phyloP scores from a whole-genome alignment of 2,329 filamentous ascomycete genomes.

The Microascus cirrosus region DNA sequence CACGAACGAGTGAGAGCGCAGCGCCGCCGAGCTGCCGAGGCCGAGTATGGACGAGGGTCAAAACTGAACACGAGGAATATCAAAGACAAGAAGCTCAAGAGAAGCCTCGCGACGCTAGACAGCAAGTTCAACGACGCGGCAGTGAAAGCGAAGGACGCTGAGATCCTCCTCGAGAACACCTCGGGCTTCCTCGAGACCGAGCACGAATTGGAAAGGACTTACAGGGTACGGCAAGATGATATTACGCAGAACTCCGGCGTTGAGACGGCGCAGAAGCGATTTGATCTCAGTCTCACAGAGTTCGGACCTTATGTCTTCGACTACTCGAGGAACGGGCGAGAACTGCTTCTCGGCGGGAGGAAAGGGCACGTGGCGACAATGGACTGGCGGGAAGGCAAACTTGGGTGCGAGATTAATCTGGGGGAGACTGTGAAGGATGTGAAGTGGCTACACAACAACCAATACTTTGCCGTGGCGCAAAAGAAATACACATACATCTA shows the following conservation, averaged over 20 bases:
- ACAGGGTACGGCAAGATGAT: conserved; percentile 83
- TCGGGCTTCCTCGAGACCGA: conserved; percentile 83
- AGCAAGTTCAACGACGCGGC: conserved; percentile 71
- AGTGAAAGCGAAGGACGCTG: conserved; percentile 82
- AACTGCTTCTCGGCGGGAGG: conserved; percentile 73
- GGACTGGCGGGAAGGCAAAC: conserved; percentile 88
- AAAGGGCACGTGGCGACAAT: conserved; percentile 95
- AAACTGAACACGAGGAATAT: conserved; percentile 61
- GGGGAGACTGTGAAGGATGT: conserved; percentile 83
- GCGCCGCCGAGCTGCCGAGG: conserved; percentile 52
- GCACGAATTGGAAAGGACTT: conserved; percentile 78
- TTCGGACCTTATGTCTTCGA: conserved; percentile 82
- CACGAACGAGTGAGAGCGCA: conserved; percentile 38
- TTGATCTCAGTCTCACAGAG: conserved; percentile 73
- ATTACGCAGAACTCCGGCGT: conserved; percentile 64
- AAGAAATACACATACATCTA: conserved; percentile 98
- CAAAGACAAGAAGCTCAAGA: conserved; percentile 81
- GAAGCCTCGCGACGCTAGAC: conserved; percentile 69
- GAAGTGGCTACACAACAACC: conserved; percentile 89
- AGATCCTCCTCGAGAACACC: conserved; percentile 83
- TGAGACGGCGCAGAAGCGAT: conserved; percentile 83
- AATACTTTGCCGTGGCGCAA: conserved; percentile 89
- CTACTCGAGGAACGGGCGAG: conserved; percentile 80
- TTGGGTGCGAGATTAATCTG: conserved; percentile 85
- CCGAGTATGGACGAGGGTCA: conserved; percentile 74